Evolutionary conservation across 257 asterid species (phyloP).

Genomic region (Solanum rostratum): DNA sequence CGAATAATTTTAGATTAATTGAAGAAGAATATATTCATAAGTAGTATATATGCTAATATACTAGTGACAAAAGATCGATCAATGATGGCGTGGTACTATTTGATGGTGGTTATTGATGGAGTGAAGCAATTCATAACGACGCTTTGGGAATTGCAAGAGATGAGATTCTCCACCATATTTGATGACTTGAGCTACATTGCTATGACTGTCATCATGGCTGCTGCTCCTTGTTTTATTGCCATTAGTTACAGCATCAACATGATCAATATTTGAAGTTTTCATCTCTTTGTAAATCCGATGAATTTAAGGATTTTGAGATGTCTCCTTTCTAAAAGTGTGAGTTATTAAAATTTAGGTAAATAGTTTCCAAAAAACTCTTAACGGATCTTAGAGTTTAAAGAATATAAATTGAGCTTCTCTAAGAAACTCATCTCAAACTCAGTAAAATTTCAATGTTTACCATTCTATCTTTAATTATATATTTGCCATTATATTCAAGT

Average conservation of each 20-base stretch:
- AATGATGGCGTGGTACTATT: slow-evolving; percentile 3
- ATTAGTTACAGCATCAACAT: background rate
- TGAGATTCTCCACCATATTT: slow-evolving; percentile 17
- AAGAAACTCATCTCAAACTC: too few species aligned
- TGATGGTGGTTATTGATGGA: slow-evolving; percentile 10
- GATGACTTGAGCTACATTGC: slow-evolving; percentile 15
- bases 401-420: too few species aligned
- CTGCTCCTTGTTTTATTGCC: slow-evolving; percentile 6
- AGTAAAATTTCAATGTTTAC: too few species aligned
- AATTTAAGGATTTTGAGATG: too few species aligned
- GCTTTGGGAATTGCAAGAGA: slow-evolving; percentile 21
- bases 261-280: too few species aligned
- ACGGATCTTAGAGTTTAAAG: too few species aligned
- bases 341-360: too few species aligned
- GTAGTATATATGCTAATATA: background rate
- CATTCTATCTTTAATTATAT: too few species aligned
- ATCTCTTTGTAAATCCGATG: too few species aligned
- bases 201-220: slow-evolving; percentile 1
- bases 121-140: slow-evolving; percentile 4
- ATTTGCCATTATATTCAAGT: too few species aligned
- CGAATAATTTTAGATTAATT: background rate
- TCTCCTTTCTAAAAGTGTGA: too few species aligned
- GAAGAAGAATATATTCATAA: background rate
- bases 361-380: too few species aligned
- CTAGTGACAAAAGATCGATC: background rate